A percentile compares a stretch with the other conserved stretches of the same genome.
These are phyloP conservation scores for Acanthamoeba healyi DNA, from an alignment of 208 protist species.

Conservation along the genomic window DNA sequence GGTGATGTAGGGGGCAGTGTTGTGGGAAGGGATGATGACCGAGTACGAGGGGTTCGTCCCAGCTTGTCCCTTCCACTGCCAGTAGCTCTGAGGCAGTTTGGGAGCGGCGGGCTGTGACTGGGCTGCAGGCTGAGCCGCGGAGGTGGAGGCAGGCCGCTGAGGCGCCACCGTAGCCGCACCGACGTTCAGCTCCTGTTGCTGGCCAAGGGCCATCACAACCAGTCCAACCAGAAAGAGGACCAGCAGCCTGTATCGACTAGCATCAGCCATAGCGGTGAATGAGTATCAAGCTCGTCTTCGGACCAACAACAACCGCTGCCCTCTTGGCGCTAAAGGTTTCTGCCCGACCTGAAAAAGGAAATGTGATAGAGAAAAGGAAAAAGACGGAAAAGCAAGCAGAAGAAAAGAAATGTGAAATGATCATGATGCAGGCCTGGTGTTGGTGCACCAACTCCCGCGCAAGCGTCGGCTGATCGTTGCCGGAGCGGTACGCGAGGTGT, in stretches of 20 bases:
- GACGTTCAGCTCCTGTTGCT: not conserved
- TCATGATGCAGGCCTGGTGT: not conserved
- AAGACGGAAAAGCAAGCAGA: not conserved
- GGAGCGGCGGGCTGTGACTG: not conserved
- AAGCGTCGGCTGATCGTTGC: too few species aligned
- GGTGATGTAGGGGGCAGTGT: conserved; percentile 25
- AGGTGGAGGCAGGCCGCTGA: too few species aligned
- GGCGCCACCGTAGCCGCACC: too few species aligned
- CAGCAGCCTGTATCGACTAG: too few species aligned
- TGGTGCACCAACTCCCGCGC: not conserved
- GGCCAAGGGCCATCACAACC: not conserved
- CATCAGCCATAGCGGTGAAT: too few species aligned
- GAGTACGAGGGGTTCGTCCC: conserved; percentile 33
- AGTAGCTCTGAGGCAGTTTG: not conserved
- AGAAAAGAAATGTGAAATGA: not conserved
- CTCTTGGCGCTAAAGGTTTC: not conserved
- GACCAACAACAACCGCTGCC: not conserved
- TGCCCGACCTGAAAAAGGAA: not conserved
- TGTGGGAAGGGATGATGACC: conserved; percentile 62
- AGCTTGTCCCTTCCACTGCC: not conserved
- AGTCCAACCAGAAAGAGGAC: not conserved
- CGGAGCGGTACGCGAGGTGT: too few species aligned
- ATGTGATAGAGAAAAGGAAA: not conserved
- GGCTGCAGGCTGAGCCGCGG: not conserved
- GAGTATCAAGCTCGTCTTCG: too few species aligned